Evolutionary conservation across 2,329 filamentous ascomycete species (phyloP), one percentile per base, ranked within the genome.

Genomic region (Cytospora piceicola): DNA sequence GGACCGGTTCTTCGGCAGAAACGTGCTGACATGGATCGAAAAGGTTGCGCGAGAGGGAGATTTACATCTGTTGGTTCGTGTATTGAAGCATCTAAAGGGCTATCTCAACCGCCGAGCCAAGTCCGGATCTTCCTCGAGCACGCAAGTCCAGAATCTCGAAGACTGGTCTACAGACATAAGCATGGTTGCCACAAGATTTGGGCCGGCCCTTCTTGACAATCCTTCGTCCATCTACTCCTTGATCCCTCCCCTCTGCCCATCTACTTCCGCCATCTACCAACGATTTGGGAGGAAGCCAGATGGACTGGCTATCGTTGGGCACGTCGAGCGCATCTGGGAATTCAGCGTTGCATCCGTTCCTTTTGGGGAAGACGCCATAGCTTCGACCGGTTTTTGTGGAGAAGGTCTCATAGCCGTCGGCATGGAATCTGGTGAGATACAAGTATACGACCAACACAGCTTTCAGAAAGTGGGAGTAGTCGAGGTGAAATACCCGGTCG

Each of bases 241-340:
- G 1, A 73, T 78, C n/a, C 76, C 73, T 2, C 74, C 76, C 2
- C 71, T 78, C 58, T 78, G 76, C 63, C 77, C 77, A 2, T 57
- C 62, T 11, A 34, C 62, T 5, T 70, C 70, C 0, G 62, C 69
- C 1, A 68, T 72, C 12, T 55, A 68, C n/a, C 61, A 57, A 14
- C 64, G 67, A 24, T 70, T 70, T 56, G 64, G 67, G 9, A 65
- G 55, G 39, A 53, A 34, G 14, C 61, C 57, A 2, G 67, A 68
- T 24, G 65, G 64, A 11, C 27, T 73, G 22, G 24, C 24, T 36
- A 30, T 72, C 1, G 51, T 63, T 14, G 71, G 71, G 11, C 42
- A 59, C 46, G 61, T 54, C 11, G 54, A 62, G 14, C 22, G 46
- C 27, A 34, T 17, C 1, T 73, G 71, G 71, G 71, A 71, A 20